Percentiles rank a stretch among this genome's conserved stretches.
Conservation (phyloP, 2,329 filamentous ascomycete genomes). For the Colletotrichum chlorophyti region DNA sequence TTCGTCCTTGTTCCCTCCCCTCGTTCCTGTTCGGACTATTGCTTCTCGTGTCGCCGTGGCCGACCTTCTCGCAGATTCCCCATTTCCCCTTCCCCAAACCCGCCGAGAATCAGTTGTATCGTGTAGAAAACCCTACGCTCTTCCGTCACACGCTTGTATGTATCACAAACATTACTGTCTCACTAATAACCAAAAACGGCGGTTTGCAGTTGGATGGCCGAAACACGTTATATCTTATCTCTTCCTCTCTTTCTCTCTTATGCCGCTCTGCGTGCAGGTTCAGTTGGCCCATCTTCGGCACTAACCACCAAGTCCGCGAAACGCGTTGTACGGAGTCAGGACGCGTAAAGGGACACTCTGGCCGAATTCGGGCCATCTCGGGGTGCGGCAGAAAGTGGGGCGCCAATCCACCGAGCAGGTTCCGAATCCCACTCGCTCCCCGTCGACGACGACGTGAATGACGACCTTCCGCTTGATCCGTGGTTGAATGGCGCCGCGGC, state of each 20-base stretch:
- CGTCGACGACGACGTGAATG: too few relatives aligned
- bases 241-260: not conserved
- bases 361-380: not conserved
- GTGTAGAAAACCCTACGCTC: slow-evolving; percentile 27
- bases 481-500: too few relatives aligned
- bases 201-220: slow-evolving; percentile 28
- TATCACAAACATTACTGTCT: slow-evolving; percentile 26
- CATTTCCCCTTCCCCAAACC: not conserved
- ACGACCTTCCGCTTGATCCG: too few relatives aligned
- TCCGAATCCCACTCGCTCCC: not conserved
- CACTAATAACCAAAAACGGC: slow-evolving; percentile 28
- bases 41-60: slow-evolving; percentile 13
- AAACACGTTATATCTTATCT: not conserved
- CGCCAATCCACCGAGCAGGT: too few relatives aligned
- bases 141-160: slow-evolving; percentile 25
- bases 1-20: not conserved
- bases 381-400: not conserved
- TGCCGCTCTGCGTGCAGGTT: too few relatives aligned
- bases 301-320: not conserved
- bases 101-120: slow-evolving; percentile 4
- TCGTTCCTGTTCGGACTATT: not conserved
- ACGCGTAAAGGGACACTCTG: not conserved
- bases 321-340: not conserved
- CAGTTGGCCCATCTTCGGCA: not conserved
- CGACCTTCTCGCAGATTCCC: not conserved